A percentile compares a stretch with the other conserved stretches of the same genome.
Evolutionary conservation across 2,329 filamentous ascomycete species (phyloP).

Genomic region (Talaromyces sp.): DNA sequence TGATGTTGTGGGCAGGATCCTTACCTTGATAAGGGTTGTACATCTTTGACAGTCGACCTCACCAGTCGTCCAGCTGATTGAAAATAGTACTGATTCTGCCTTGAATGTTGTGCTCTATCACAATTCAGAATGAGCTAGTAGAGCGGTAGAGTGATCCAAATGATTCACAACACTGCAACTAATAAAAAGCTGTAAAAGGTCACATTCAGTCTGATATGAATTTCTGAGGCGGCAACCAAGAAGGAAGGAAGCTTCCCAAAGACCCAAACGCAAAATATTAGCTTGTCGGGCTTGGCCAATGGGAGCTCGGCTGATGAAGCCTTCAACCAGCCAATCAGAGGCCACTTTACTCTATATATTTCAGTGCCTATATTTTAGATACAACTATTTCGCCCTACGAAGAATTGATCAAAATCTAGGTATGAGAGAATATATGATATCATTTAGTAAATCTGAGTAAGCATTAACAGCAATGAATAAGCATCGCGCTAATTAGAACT

Average conservation of each 20-base stretch:
- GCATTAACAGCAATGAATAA: not conserved
- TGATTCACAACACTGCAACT: not conserved
- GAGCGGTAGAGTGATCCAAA: not conserved
- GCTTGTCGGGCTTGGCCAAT: not conserved
- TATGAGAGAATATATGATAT: not conserved
- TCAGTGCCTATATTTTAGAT: not conserved
- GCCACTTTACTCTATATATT: not conserved
- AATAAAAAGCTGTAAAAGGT: not conserved
- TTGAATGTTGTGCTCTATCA: not conserved
- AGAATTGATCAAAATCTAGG: not conserved
- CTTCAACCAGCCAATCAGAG: not conserved
- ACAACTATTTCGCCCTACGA: not conserved
- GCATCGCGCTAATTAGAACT: not conserved
- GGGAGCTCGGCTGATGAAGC: not conserved
- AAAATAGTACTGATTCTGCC: not conserved
- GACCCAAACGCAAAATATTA: not conserved
- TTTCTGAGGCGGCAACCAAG: not conserved
- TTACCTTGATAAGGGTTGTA: conserved; percentile 46
- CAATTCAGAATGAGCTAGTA: not conserved
- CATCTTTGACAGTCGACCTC: conserved; percentile 27
- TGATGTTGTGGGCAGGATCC: conserved; percentile 15
- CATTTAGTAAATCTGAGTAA: not conserved
- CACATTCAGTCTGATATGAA: not conserved
- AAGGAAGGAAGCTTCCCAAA: not conserved
- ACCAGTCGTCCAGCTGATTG: not conserved